These are phyloP conservation scores for Arabis alpina DNA, from an alignment of 345 rosid genomes.

Conservation along the genomic window DNA sequence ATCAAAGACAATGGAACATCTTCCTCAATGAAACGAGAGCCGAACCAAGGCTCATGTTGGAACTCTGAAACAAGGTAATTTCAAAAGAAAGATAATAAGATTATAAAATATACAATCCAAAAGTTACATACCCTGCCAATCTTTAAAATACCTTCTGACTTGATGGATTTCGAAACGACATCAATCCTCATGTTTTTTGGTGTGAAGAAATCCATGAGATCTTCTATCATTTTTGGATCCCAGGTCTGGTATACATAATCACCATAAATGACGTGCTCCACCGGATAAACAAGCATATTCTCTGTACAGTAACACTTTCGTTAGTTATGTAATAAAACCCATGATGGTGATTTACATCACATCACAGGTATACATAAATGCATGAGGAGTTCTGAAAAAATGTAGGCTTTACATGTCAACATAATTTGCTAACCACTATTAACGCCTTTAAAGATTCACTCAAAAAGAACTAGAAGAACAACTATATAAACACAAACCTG, in stretches of 20 bases:
- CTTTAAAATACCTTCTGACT: slow-evolving; percentile 60
- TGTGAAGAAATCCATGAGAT: slow-evolving; percentile 66
- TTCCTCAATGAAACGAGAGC: slow-evolving; percentile 73
- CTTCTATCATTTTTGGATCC: slow-evolving; percentile 77
- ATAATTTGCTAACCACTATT: slow-evolving; percentile 15
- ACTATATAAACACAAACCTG: slow-evolving; percentile 60
- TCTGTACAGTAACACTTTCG: slow-evolving; percentile 52
- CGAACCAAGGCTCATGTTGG: slow-evolving; percentile 89
- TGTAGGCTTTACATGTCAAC: slow-evolving; percentile 26
- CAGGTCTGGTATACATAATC: slow-evolving; percentile 76
- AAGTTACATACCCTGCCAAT: slow-evolving; percentile 1
- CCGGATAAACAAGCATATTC: slow-evolving; percentile 80
- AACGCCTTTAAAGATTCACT: slow-evolving; percentile 1
- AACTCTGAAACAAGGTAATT: slow-evolving; percentile 55
- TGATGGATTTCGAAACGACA: slow-evolving; percentile 74
- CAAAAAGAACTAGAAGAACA: slow-evolving; percentile 21
- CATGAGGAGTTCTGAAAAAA: slow-evolving; percentile 6
- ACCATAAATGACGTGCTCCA: slow-evolving; percentile 87
- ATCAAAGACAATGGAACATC: slow-evolving; percentile 66
- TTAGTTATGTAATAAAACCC: slow-evolving; percentile 20
- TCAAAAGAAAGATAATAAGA: slow-evolving; percentile 22
- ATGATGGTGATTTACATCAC: slow-evolving; percentile 10
- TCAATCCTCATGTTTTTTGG: slow-evolving; percentile 96
- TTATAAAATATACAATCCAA: slow-evolving; percentile 11
- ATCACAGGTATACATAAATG: slow-evolving; percentile 13